Base-by-base conservation (phyloP, 179 eudicot species). In the Actinidia chinensis region DNA sequence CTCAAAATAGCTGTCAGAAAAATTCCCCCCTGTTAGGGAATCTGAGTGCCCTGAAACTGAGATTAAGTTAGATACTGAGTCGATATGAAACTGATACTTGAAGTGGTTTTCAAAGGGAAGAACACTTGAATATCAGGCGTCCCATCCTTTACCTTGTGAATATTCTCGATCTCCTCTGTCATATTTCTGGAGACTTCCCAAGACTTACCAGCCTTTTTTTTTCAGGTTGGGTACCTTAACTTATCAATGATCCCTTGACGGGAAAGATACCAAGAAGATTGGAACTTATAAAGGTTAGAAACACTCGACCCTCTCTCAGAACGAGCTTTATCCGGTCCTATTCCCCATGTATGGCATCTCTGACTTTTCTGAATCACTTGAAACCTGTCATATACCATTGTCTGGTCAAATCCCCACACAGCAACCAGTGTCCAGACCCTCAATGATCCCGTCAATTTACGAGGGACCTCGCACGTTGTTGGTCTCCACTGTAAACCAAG, bases 101-200 rank as follows among this genome's bases (percentile, higher is more conserved):
- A 18, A n/a, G 47, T 77, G 68, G 54, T 66, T 84, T 8, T n/a
- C 81, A 12, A 87, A 89, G 79, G 89, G 92, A 36, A 60, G 61
- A 60, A 63, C 51, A 15, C 61, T 84, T 15, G 68, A 58, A 17
- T 91, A 88, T 68, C 76, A 82, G 9, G 65, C n/a, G 13, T 1
- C 18, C 33, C 2, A 82, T 44, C 1, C 78, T 87, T 13, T 51
- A 8, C 44, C 74, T 79, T 5, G 82, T 89, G 9, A 74, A 64
- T 47, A 47, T 6, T 47, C 50, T 47, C 6, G 50, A 47, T 47
- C 50, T 47, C 50, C 9, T 10, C 9, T 6, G 50, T 10, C 6
- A 47, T 47, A 47, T 47, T 5, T 47, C 50, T 10, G 50, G 50
- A 47, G 50, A 47, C 50, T 5, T 47, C 9, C 50, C 50, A 47